These are phyloP conservation scores for Penicillium manginii DNA, from an alignment of 495 filamentous ascomycete species.

Conservation along the genomic window DNA sequence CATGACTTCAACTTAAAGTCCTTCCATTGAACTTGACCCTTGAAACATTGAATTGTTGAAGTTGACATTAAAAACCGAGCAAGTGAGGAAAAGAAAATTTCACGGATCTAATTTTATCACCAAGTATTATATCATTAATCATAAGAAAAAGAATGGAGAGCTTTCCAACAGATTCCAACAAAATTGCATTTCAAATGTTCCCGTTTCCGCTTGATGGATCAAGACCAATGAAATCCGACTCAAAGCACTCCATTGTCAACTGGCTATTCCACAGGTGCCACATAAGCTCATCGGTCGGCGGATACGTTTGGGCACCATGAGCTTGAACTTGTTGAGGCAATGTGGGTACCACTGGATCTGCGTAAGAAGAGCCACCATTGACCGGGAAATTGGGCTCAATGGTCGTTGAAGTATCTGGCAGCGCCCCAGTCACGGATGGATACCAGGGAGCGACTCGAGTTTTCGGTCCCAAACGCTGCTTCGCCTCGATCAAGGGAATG, in stretches of 20 bases:
- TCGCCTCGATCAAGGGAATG: constrained; percentile 27
- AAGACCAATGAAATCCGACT: constrained; percentile 11
- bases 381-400: not conserved
- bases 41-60: no score
- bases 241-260: constrained; percentile 30
- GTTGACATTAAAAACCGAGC: no score
- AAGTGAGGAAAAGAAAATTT: no score
- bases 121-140: not conserved
- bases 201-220: not conserved
- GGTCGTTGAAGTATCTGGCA: not conserved
- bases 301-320: constrained; percentile 4
- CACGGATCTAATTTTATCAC: not conserved
- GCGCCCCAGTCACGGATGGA: constrained; percentile 5
- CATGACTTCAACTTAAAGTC: no score
- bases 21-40: no score
- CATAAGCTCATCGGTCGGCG: constrained; percentile 29
- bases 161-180: not conserved
- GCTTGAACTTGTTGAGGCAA: constrained; percentile 7
- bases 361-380: not conserved
- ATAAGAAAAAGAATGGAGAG: not conserved
- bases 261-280: constrained; percentile 38
- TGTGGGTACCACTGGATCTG: not conserved
- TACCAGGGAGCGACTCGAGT: constrained; percentile 18
- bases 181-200: not conserved
- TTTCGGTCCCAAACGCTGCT: constrained; percentile 13